Evolutionary conservation across 441 rosid species (phyloP).

Genomic region (Adansonia rubrostipa): DNA sequence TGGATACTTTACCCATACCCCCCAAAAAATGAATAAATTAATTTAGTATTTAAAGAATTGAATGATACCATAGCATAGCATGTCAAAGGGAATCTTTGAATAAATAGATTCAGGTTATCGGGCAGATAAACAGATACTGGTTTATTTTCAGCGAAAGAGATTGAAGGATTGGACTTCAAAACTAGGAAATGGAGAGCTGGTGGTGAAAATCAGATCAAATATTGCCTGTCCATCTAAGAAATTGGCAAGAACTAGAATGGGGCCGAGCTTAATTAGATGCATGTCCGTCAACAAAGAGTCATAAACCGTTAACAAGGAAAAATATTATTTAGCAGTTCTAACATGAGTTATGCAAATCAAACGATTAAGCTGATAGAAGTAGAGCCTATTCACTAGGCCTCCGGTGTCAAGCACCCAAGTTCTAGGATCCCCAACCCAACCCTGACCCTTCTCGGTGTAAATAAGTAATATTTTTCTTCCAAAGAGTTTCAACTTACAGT

Average conservation of each 20-base stretch:
- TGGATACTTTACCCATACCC: background rate
- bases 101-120: background rate
- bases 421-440: constrained; percentile 66
- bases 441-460: constrained; percentile 51
- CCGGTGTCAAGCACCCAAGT: constrained; percentile 73
- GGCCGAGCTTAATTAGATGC: background rate
- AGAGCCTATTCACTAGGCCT: constrained; percentile 54
- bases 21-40: no score
- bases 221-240: background rate
- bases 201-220: constrained; percentile 1
- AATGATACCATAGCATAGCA: background rate
- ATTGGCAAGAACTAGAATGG: background rate
- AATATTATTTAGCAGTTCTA: background rate
- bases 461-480: background rate
- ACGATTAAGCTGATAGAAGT: constrained; percentile 65
- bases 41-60: background rate
- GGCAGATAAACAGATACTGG: background rate
- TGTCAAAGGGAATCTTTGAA: background rate
- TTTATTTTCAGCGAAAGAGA: background rate
- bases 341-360: background rate
- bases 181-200: background rate
- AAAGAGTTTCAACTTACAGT: constrained; percentile 14
- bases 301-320: background rate
- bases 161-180: background rate
- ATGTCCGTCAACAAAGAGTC: background rate